Base-by-base conservation (phyloP, 2,329 filamentous ascomycete genomes). In the Aureobasidium sp. region DNA sequence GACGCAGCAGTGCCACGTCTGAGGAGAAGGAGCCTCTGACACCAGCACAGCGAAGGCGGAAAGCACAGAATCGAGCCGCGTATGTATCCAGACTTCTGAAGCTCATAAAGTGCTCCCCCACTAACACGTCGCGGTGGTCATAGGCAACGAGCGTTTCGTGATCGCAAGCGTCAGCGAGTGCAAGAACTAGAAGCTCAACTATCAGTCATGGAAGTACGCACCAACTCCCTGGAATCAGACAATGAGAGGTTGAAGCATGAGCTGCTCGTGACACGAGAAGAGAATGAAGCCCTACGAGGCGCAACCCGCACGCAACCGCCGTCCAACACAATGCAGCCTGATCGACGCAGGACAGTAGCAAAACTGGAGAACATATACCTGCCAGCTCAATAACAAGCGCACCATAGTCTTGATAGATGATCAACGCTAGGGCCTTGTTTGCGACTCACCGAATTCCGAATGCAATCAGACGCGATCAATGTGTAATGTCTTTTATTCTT, bases 131-230 rank as follows among this genome's bases (percentile, higher is more conserved):
- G 53, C 61, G 50, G 48, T 42, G 27, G 29, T 16, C n/a, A 44
- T 66, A 97, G 93, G 51, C 94, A 97, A 81, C 88, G 93, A 68
- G 93, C 94, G 36, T 97, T 97, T 74, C 90, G 93, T 64, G 93
- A 97, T 75, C 88, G 93, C 67, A 97, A 97, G 75, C 93, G 97
- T 74, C 88, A 87, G 62, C 92, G 96, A 70, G 91, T 97, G 65
- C 92, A 92, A 73, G 91, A 97, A 64, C 86, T 97, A 29, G 92
- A 97, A 75, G 84, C 85, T 62, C 94, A 96, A 73, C 85, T 97
- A 32, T 87, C 84, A 53, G 81, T 79, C 51, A 84, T 97, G 34
- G 88, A 96, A 71, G 85, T 86, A 63, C 85, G 86, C 53, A 88
- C 90, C 57, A 83, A 86, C 61, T 82, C 84, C 37, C 82, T 94